Conservation (phyloP, 2,329 filamentous ascomycete species). For the Monosporascus sp. region DNA sequence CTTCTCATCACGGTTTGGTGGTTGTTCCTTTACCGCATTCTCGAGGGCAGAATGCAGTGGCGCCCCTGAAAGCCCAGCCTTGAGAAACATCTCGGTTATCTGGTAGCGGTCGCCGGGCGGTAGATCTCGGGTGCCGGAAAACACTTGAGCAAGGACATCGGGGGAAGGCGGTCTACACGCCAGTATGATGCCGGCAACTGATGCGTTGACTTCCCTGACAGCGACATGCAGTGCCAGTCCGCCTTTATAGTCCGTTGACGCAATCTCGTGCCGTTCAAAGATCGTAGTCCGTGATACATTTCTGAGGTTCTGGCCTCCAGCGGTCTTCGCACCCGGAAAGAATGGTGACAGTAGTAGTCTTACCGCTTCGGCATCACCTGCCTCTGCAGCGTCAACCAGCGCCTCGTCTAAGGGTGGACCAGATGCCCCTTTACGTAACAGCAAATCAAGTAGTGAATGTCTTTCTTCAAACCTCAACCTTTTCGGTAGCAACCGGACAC, state of each 20-base stretch:
- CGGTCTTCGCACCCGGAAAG: slow-evolving; percentile 33
- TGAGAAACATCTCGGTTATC: slow-evolving; percentile 45
- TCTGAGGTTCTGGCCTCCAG: slow-evolving; percentile 20
- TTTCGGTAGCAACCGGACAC: slow-evolving; percentile 43
- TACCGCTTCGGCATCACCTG: slow-evolving; percentile 41
- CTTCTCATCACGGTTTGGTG: slow-evolving; percentile 41
- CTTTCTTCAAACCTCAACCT: slow-evolving; percentile 40
- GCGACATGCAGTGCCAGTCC: slow-evolving; percentile 47
- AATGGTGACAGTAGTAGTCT: slow-evolving; percentile 44
- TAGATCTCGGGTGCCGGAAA: slow-evolving; percentile 41
- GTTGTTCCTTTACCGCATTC: slow-evolving; percentile 44
- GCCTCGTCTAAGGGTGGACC: slow-evolving; percentile 43
- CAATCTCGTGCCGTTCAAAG: slow-evolving; percentile 40
- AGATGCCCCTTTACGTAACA: slow-evolving; percentile 46
- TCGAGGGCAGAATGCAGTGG: slow-evolving; percentile 45
- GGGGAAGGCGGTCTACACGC: slow-evolving; percentile 37
- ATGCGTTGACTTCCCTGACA: slow-evolving; percentile 37
- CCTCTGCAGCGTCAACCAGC: slow-evolving; percentile 43
- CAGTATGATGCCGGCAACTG: slow-evolving; percentile 42
- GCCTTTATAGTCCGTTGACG: slow-evolving; percentile 46
- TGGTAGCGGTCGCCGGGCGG: slow-evolving; percentile 37
- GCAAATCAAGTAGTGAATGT: slow-evolving; percentile 35
- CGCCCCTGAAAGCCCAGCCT: slow-evolving; percentile 40
- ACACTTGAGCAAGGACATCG: slow-evolving; percentile 42
- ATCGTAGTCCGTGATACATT: slow-evolving; percentile 26